phyloP scores from a whole-genome alignment of 2,329 filamentous ascomycete species.

The Cytospora piceae region DNA sequence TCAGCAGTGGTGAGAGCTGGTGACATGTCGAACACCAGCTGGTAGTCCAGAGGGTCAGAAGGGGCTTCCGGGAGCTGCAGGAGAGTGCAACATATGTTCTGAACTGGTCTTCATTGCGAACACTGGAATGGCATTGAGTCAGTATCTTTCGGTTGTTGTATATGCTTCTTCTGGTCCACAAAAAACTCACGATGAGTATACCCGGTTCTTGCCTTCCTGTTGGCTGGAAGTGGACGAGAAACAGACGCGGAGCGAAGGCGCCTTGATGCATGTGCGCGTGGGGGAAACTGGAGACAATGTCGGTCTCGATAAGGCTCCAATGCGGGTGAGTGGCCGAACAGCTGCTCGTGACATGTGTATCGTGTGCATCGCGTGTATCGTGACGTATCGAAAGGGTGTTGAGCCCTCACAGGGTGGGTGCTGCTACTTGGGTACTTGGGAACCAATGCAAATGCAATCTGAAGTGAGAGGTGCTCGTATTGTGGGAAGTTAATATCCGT shows the following conservation, averaged over 20 bases:
- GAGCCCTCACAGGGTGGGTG: background rate
- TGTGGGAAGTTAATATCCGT: too few species aligned
- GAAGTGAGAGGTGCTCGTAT: too few species aligned
- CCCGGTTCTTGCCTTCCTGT: conserved; percentile 25
- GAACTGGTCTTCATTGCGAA: conserved; percentile 59
- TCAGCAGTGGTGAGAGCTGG: conserved; percentile 53
- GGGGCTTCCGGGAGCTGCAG: conserved; percentile 55
- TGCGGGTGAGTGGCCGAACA: conserved; percentile 2
- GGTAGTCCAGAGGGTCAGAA: conserved; percentile 65
- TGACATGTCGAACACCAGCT: conserved; percentile 61
- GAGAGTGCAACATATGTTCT: conserved; percentile 59
- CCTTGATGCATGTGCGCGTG: background rate
- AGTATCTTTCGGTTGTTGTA: background rate
- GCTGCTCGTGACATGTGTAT: conserved; percentile 1
- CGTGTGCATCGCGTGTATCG: conserved; percentile 4
- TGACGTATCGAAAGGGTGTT: background rate
- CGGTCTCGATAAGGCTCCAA: background rate
- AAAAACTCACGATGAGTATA: conserved; percentile 42
- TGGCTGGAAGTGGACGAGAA: conserved; percentile 23
- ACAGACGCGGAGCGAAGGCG: background rate
- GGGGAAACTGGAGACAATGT: background rate
- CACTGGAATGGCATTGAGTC: conserved; percentile 42
- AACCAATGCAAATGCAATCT: background rate
- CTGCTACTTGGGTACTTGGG: background rate
- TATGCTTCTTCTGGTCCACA: background rate